Conservation (phyloP, 306 rosid species). For the Prunus armeniaca region DNA sequence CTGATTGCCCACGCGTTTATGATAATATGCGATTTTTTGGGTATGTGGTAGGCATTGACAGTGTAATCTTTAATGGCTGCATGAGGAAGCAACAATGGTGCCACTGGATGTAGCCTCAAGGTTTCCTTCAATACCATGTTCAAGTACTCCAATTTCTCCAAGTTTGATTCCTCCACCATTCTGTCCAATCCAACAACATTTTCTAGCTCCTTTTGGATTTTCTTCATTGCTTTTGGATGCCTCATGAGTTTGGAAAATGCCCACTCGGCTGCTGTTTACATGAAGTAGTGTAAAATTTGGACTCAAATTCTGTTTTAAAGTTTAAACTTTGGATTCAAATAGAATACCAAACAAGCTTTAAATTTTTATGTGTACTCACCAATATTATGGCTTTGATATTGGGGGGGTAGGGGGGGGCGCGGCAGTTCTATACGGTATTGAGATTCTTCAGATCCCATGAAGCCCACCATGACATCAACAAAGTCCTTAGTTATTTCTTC, state of each 20-base stretch:
- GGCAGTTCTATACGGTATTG: conserved; percentile 8
- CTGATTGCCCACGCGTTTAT: conserved; percentile 28
- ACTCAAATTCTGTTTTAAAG: too few species aligned
- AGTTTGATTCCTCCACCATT: too few species aligned
- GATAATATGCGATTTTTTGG: neutral
- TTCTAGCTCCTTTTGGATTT: too few species aligned
- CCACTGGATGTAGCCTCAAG: conserved; percentile 3
- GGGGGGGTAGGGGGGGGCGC: neutral
- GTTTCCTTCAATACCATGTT: neutral
- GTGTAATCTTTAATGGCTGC: neutral
- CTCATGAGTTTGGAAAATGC: neutral
- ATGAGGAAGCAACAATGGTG: neutral
- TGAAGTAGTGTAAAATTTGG: neutral
- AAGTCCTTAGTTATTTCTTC: too few species aligned
- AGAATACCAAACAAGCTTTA: too few species aligned
- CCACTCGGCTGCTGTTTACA: neutral
- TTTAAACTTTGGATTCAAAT: too few species aligned
- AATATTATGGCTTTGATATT: conserved; percentile 19
- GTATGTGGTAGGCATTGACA: conserved; percentile 1
- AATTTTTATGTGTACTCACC: neutral
- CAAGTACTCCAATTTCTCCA: too few species aligned
- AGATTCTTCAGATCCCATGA: conserved; percentile 20
- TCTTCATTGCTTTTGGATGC: too few species aligned
- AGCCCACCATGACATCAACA: too few species aligned
- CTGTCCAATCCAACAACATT: too few species aligned